Evolutionary conservation across 2,329 filamentous ascomycete genomes (phyloP), one percentile per base, ranked within the genome.

Genomic region (Sporothrix euskadiensis): DNA sequence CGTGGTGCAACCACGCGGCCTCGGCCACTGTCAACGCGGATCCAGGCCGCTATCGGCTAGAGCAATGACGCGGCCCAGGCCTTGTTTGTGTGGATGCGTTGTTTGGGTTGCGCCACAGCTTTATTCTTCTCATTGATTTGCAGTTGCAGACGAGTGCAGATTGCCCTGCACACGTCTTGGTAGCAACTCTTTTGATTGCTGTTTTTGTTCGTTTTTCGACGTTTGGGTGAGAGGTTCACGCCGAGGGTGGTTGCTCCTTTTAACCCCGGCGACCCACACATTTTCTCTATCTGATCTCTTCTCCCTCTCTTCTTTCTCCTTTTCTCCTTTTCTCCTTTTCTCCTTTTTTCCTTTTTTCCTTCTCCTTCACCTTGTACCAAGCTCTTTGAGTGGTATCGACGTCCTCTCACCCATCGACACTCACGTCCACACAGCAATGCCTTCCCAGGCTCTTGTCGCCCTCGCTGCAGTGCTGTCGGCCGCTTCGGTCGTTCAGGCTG

Each of bases 31-130:
- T 57, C 19, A n/a, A 10, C 30, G 68, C 35, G 52, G 35, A n/a
- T 30, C 52, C 52, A 59, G 14, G 22, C 68, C 68, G 52, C 52
- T 70, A 57, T 70, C 52, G 68, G 68, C 35, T 70, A 70, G 39
- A 30, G 12, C 54, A 56, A 70, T 70, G 68, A 70, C 68, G 68
- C 68, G 54, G 68, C 68, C 68, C 52, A 59, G 12, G 52, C 16
- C 35, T 56, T 57, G 32, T 32, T 54, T n/a, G 9, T 22, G 22
- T 49, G 26, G 16, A 12, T n/a, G 26, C 7, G 49, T 70, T 26
- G 26, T 26, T 26, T 26, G 26, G 26, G 26, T 26, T 44, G 54
- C 54, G 35, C 32, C 68, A n/a, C 39, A 10, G 41, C 2, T 16
- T 16, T 16, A 26, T 30, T 30, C 10, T 44, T 52, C 14, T 16